Evolutionary conservation across 495 filamentous ascomycete species (phyloP), one percentile per base, ranked within the genome.

Genomic region (Jackrogersella minutella): DNA sequence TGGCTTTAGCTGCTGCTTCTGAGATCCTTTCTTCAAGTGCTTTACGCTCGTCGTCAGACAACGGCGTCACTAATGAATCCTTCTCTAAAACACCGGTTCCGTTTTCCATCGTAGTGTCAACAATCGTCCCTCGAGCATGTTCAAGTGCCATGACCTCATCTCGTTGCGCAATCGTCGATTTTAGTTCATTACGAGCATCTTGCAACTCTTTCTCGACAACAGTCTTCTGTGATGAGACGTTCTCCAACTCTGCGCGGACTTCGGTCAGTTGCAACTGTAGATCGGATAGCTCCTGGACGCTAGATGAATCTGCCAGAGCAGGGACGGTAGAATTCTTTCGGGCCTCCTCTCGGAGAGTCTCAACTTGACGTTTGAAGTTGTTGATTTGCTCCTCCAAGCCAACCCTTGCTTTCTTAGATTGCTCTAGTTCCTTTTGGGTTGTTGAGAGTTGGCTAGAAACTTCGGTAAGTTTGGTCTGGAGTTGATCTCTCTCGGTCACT

Each of bases 31-130:
- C 81, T 62, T 86, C 79, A 6, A 86, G 66, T 13, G 72, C 75
- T 64, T 85, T 85, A 26, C 84, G 79, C 65, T 87, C 84, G 6
- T 78, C 76, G 37, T 84, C 81, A 0, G 81, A 76, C 4, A 85
- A 63, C 5, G 70, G 55, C 21, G 53, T 24, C 31, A 72, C 69
- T 13, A 62, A 62, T 3, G 73, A 64, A 31, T 55, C 62, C 57
- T 62, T 63, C 34, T 80, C 74, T 14, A 71, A 26, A 43, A 62
- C 60, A 17, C 69, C 73, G 5, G 64, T 46, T 7, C 68, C 69
- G 47, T 81, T 78, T 14, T 78, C 66, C 77, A 77, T 78, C 8
- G 66, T 16, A 0, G 67, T 59, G 37, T 81, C 72, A 9, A 75
- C 73, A 37, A 74, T 76, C 9, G 74, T 64, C 9, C 75, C 64